Evolutionary conservation across 176 grass and related monocot species (phyloP), one percentile per base, ranked within the genome.

Genomic region (Dendrocalamus sinicus): DNA sequence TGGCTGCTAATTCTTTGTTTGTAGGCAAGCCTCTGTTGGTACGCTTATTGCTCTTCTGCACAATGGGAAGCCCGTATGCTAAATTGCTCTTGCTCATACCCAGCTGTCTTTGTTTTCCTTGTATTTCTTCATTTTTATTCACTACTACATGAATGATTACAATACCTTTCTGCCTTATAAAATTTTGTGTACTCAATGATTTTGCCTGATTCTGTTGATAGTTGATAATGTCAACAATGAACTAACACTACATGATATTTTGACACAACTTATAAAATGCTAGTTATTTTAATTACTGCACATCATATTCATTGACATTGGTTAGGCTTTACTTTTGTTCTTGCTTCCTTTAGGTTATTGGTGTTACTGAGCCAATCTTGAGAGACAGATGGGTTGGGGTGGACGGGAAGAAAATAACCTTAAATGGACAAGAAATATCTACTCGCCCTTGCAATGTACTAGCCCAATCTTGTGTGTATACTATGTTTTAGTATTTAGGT

Each of bases 361-460:
- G 96, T 73, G 83, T 98, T 63, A 98, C 94, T 54, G 96, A 95
- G 66, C 90, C 91, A 54, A 88, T 98, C 41, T 84, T 98, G 76
- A 81, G 86, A 79, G 96, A 94, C 82, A 95, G 96, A 91, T 98
- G 91, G 96, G 52, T 98, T 88, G 96, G 96, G 35, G 78, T 94
- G 54, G 65, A 83, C 40, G 89, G 91, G 57, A 92, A 92, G 83
- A 89, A 52, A 86, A 92, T 93, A 83, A 98, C 91, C 61, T 85
- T 98, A 84, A 95, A 98, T 59, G 96, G 91, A 73, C 84, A 58
- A 68, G 90, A 93, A 88, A 79, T 94, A 84, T 94, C 88, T 78
- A 91, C 89, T 43, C 91, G 90, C 59, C 40, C 91, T 80, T 98
- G 96, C 68, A 94, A 76, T 87, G 52, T 28, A 65, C 84, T 98